Evolutionary conservation across 345 rosid genomes (phyloP).

Genomic region (Arabidopsis arenosa): DNA sequence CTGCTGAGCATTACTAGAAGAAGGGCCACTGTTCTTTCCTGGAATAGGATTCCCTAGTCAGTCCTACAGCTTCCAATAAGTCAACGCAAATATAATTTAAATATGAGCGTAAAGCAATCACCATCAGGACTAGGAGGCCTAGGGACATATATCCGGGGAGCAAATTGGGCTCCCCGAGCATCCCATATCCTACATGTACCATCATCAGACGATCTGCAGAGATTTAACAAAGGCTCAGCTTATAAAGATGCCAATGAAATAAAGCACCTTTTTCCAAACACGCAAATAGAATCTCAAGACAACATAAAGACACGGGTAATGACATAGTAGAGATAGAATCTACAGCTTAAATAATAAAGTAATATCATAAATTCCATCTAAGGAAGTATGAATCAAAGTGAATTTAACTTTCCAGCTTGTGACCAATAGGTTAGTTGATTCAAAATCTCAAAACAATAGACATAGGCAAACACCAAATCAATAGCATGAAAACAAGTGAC

Average conservation of each 20-base stretch:
- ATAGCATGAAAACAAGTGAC: constrained; percentile 18
- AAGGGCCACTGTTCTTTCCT: constrained; percentile 78
- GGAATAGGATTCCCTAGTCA: constrained; percentile 46
- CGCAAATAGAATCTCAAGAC: constrained; percentile 23
- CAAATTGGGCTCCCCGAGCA: constrained; percentile 71
- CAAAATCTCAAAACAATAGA: constrained; percentile 13
- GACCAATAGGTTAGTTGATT: constrained; percentile 9
- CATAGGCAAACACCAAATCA: constrained; percentile 19
- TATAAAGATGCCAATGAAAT: constrained; percentile 12
- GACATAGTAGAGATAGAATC: constrained; percentile 11
- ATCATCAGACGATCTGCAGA: constrained; percentile 94
- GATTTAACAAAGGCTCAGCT: constrained; percentile 28
- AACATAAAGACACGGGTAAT: background rate
- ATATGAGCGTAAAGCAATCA: constrained; percentile 56
- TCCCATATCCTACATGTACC: constrained; percentile 99
- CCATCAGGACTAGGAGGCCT: constrained; percentile 67
- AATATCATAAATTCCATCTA: constrained; percentile 20
- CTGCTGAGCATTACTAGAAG: constrained; percentile 65
- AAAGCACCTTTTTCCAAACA: constrained; percentile 20
- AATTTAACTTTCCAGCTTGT: constrained; percentile 26
- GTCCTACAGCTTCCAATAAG: constrained; percentile 23
- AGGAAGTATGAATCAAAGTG: constrained; percentile 15
- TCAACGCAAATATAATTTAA: constrained; percentile 32
- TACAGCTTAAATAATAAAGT: constrained; percentile 23
- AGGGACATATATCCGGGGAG: constrained; percentile 84